Evolutionary conservation across 2,329 filamentous ascomycete species (phyloP), one percentile per base, ranked within the genome.

Genomic region (Fusarium neocosmosporiellum): DNA sequence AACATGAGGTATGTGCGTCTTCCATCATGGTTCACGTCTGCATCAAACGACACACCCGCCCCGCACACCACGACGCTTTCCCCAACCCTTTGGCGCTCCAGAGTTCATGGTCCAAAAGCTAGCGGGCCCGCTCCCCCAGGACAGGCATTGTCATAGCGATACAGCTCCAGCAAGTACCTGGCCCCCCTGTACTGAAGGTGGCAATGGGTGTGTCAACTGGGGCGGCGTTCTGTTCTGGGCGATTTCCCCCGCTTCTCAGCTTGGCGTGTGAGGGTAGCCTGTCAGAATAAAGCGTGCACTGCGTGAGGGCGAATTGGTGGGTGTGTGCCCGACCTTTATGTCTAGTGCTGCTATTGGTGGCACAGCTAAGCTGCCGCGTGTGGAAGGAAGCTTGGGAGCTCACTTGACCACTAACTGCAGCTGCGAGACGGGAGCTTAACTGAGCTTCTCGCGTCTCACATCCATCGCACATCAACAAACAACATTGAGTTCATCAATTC

Each of bases 241-340:
- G 66, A 33, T 73, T 50, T 50, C 59, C 70, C 70, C 70, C 70
- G 70, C 70, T 67, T 72, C 65, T 55, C 54, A 41, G 70, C 70
- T 73, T 73, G 70, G 70, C 70, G 43, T 54, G 65, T 50, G 53
- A 58, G 4, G 4, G 5, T 11, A 14, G 7, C 46, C 20, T 18
- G 55, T 36, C 48, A 65, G 60, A 69, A 66, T 70, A 66, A 61
- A 13, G 9, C 8, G 6, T 16, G 22, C 24, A 34, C n/a, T 3
- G 2, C 18, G 14, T 9, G 18, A n/a, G 16, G 22, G 7, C 14
- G 10, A n/a, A 5, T 18, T 14, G 27, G 20, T 27, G 20, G 24
- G 5, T 16, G 4, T 3, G 11, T 31, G 16, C 7, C 14, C 7
- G 1, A 8, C 2, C 59, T 13, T 72, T 64, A 34, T 72, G 67